These are phyloP conservation scores for Emmonsiellopsis sp. DNA, from an alignment of 2,329 filamentous ascomycete species.

Conservation along the genomic window DNA sequence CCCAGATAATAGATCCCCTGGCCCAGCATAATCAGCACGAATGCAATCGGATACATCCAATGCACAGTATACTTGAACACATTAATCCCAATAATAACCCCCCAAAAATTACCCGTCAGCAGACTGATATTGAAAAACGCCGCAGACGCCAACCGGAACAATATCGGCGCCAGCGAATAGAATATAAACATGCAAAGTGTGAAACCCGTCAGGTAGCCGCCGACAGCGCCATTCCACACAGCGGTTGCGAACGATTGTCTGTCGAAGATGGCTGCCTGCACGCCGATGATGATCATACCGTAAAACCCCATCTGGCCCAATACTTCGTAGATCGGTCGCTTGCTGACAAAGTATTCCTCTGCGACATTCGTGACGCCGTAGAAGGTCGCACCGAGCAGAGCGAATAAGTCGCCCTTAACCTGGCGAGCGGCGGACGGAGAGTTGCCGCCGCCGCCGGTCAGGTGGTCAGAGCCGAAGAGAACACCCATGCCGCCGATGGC, in stretches of 20 bases:
- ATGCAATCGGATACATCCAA: slow-evolving; percentile 91
- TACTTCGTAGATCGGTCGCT: slow-evolving; percentile 82
- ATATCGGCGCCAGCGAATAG: slow-evolving; percentile 75
- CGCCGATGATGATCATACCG: slow-evolving; percentile 82
- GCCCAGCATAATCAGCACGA: slow-evolving; percentile 81
- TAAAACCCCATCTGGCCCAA: slow-evolving; percentile 83
- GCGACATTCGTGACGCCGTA: slow-evolving; percentile 88
- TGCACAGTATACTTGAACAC: slow-evolving; percentile 75
- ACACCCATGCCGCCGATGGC: slow-evolving; percentile 87
- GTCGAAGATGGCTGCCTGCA: slow-evolving; percentile 87
- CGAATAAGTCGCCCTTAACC: slow-evolving; percentile 88
- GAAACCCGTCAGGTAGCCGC: slow-evolving; percentile 80
- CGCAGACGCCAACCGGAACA: slow-evolving; percentile 81
- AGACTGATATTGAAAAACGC: slow-evolving; percentile 96
- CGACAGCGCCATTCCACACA: slow-evolving; percentile 57
- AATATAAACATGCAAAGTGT: slow-evolving; percentile 75
- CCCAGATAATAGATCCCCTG: slow-evolving; percentile 81
- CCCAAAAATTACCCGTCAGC: slow-evolving; percentile 95
- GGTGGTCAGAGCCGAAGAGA: slow-evolving; percentile 76
- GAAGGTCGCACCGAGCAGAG: slow-evolving; percentile 74
- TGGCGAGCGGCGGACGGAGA: slow-evolving; percentile 46
- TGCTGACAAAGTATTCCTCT: slow-evolving; percentile 88
- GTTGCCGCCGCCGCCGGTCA: slow-evolving; percentile 58
- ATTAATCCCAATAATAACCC: slow-evolving; percentile 79
- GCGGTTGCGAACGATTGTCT: slow-evolving; percentile 58